A percentile compares a stretch with the other conserved stretches of the same genome.
These are phyloP conservation scores for Saccharomyces hybrid DNA, from an alignment of 1,139 yeast species.

Conservation along the genomic window DNA sequence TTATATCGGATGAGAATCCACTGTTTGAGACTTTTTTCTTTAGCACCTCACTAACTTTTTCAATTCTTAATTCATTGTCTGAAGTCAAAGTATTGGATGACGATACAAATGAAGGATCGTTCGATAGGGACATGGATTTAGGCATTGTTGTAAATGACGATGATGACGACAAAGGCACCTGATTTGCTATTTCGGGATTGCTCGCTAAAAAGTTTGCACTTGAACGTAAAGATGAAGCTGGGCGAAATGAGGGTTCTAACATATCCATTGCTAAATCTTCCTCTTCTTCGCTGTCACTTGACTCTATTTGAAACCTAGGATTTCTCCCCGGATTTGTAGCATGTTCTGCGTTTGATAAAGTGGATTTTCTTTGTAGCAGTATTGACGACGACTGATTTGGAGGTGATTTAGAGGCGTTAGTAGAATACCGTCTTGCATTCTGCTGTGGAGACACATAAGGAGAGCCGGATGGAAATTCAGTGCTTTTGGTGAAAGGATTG, in stretches of 20 bases:
- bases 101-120: not conserved
- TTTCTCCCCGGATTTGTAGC: not conserved
- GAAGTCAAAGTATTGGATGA: not conserved
- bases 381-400: not conserved
- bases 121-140: not conserved
- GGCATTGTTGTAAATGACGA: not conserved
- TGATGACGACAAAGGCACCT: not conserved
- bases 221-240: not conserved
- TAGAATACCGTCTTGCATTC: constrained; percentile 9
- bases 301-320: not conserved
- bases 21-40: constrained; percentile 13
- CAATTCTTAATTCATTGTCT: constrained; percentile 12
- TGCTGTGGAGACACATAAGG: constrained; percentile 7
- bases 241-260: not conserved
- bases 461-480: constrained; percentile 8
- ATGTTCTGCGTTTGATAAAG: not conserved
- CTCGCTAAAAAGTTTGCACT: not conserved
- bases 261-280: constrained; percentile 3
- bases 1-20: not conserved
- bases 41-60: constrained; percentile 21
- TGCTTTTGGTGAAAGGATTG: constrained; percentile 16
- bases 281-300: constrained; percentile 6
- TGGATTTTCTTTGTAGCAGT: not conserved
- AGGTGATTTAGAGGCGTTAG: not conserved
- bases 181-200: not conserved